phyloP scores from a whole-genome alignment of 768 basidiomycete genomes.

The Suillus discolor region DNA sequence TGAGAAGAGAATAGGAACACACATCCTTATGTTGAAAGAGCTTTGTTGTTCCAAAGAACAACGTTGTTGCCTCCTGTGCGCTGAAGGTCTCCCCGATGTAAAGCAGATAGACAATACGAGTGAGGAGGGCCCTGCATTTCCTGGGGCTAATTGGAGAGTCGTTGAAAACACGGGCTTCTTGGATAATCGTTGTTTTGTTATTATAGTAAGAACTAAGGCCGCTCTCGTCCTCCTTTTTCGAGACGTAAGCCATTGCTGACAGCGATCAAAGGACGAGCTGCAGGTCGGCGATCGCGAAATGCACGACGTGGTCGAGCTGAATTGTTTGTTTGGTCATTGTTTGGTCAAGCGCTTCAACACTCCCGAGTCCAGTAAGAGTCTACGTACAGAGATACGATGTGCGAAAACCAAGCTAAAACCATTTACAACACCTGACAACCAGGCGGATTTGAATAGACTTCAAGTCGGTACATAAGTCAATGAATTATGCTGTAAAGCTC shows the following conservation, averaged over 20 bases:
- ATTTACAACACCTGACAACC: too few relatives aligned
- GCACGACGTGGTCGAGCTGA: slow-evolving; percentile 26
- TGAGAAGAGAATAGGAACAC: slow-evolving; percentile 37
- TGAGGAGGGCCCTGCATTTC: slow-evolving; percentile 95
- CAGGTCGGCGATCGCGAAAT: slow-evolving; percentile 15
- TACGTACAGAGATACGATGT: too few relatives aligned
- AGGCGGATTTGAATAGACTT: too few relatives aligned
- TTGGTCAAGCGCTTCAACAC: slow-evolving; percentile 16
- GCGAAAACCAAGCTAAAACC: too few relatives aligned
- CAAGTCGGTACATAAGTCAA: too few relatives aligned
- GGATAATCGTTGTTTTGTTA: slow-evolving; percentile 97
- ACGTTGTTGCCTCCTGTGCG: slow-evolving; percentile 93
- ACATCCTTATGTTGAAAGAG: slow-evolving; percentile 99
- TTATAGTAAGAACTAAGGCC: slow-evolving; percentile 91
- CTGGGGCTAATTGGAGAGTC: slow-evolving; percentile 98
- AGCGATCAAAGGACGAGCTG: slow-evolving; percentile 31
- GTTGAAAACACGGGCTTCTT: slow-evolving; percentile 98
- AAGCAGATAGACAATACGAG: slow-evolving; percentile 93
- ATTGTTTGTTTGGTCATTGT: slow-evolving; percentile 21
- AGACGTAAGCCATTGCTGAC: slow-evolving; percentile 73
- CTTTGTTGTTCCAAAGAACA: slow-evolving; percentile 99
- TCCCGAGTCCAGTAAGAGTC: too few relatives aligned
- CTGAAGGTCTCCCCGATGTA: slow-evolving; percentile 95
- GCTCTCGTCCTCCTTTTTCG: slow-evolving; percentile 97
- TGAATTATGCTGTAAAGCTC: too few relatives aligned